A percentile compares a stretch with the other conserved stretches of the same genome.
Evolutionary conservation across 805 yeast species (phyloP).

Genomic region (Yamadazyma philogaea): DNA sequence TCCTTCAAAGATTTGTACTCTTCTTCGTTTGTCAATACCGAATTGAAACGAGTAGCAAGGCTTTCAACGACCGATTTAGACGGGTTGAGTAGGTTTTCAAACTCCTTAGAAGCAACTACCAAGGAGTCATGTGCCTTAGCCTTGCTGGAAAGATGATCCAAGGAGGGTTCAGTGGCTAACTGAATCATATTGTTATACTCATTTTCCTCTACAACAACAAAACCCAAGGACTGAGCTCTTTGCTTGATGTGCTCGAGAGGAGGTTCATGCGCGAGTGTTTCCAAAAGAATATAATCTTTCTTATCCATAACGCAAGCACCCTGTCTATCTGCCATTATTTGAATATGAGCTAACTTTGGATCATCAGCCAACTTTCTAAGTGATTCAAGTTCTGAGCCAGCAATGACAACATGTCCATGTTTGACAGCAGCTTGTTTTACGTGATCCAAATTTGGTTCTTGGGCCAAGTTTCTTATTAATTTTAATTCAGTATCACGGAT

Average conservation of each 20-base stretch:
- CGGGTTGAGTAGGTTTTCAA: conserved; percentile 9
- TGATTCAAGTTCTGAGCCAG: conserved; percentile 11
- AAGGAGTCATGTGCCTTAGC: conserved; percentile 10
- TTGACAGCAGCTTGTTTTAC: conserved; percentile 21
- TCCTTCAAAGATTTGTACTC: conserved; percentile 11
- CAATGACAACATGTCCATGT: conserved; percentile 14
- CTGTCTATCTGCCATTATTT: conserved; percentile 10
- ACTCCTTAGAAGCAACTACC: background rate
- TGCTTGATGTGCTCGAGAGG: conserved; percentile 13
- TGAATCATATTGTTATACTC: conserved; percentile 12
- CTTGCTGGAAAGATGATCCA: conserved; percentile 10
- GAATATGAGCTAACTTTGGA: conserved; percentile 11
- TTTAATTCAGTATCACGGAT: background rate
- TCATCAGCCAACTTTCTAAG: conserved; percentile 10
- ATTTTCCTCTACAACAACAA: conserved; percentile 11
- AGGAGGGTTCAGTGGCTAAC: conserved; percentile 12
- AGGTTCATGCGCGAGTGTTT: conserved; percentile 9
- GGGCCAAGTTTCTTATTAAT: conserved; percentile 2
- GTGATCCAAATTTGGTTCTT: conserved; percentile 24
- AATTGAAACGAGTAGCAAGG: conserved; percentile 5
- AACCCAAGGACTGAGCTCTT: conserved; percentile 17
- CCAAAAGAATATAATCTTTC: conserved; percentile 13
- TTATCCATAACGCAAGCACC: conserved; percentile 7
- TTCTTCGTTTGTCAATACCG: conserved; percentile 6
- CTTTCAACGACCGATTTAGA: conserved; percentile 2